These are phyloP conservation scores for Rubia peregrina DNA, from an alignment of 305 asterid species.

Conservation along the genomic window DNA sequence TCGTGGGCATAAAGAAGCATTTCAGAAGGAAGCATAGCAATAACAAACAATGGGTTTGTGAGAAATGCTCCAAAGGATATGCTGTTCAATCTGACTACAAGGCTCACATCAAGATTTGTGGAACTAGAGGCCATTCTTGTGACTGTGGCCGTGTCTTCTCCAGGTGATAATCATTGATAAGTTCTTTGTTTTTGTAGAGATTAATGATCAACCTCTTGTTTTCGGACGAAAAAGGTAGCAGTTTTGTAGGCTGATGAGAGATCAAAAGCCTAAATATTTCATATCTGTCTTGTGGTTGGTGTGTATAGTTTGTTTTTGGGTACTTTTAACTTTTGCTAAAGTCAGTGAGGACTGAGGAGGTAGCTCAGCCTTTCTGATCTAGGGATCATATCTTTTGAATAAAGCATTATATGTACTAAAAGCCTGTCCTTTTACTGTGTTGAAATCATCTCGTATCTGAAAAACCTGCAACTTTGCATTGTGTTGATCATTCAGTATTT, in stretches of 20 bases:
- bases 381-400: slow-evolving; percentile 14
- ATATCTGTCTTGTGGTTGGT: background rate
- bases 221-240: background rate
- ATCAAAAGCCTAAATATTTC: background rate
- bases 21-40: slow-evolving; percentile 32
- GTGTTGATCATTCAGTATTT: slow-evolving; percentile 1
- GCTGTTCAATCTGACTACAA: slow-evolving; percentile 38
- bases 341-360: slow-evolving; percentile 11
- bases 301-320: background rate
- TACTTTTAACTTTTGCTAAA: slow-evolving; percentile 3
- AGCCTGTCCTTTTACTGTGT: slow-evolving; percentile 7
- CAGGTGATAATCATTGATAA: slow-evolving; percentile 16
- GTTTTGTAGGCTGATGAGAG: background rate
- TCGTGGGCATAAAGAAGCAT: slow-evolving; percentile 37
- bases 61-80: slow-evolving; percentile 31
- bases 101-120: slow-evolving; percentile 37
- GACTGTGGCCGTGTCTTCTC: slow-evolving; percentile 39
- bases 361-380: slow-evolving; percentile 11
- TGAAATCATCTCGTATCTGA: slow-evolving; percentile 9
- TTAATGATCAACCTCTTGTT: background rate
- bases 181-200: background rate
- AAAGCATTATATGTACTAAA: background rate
- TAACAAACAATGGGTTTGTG: slow-evolving; percentile 31
- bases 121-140: slow-evolving; percentile 33
- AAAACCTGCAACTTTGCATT: slow-evolving; percentile 6